A percentile compares a stretch with the other conserved stretches of the same genome.
Conservation (phyloP, 352 stramenopile species). For the Phytophthora quininea region DNA sequence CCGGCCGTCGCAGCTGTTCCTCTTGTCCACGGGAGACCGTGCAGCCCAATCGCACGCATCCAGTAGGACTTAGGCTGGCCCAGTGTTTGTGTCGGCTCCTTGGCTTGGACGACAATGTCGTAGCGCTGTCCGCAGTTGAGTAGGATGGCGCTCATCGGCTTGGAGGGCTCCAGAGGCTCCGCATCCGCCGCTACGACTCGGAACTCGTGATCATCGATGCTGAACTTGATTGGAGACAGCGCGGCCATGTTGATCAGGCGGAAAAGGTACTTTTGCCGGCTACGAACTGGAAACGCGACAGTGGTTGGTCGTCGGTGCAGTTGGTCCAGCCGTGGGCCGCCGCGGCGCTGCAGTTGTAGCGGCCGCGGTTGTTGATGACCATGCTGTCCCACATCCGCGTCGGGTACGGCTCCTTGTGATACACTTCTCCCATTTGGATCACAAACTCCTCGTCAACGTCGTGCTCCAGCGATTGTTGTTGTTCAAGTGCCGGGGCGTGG, state of each 20-base stretch:
- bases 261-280: conserved; percentile 39
- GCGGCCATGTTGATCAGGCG: conserved; percentile 49
- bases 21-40: conserved; percentile 34
- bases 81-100: background rate
- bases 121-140: conserved; percentile 42
- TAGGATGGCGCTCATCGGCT: conserved; percentile 32
- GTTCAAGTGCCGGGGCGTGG: conserved; percentile 20
- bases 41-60: conserved; percentile 34
- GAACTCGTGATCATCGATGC: conserved; percentile 46
- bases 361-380: conserved; percentile 44
- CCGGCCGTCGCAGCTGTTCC: conserved; percentile 16
- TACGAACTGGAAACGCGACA: conserved; percentile 34
- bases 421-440: conserved; percentile 39
- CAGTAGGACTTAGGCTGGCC: conserved; percentile 23
- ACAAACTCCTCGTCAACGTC: conserved; percentile 32
- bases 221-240: conserved; percentile 42
- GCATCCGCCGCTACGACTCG: conserved; percentile 39
- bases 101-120: conserved; percentile 39
- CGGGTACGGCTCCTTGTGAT: conserved; percentile 22
- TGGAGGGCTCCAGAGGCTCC: conserved; percentile 33
- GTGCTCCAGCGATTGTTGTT: conserved; percentile 17
- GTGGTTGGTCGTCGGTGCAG: conserved; percentile 24
- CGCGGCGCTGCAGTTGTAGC: conserved; percentile 44
- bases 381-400: conserved; percentile 39
- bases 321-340: conserved; percentile 18